Conservation (phyloP, 179 eudicot species). For the Pouteria campechiana region DNA sequence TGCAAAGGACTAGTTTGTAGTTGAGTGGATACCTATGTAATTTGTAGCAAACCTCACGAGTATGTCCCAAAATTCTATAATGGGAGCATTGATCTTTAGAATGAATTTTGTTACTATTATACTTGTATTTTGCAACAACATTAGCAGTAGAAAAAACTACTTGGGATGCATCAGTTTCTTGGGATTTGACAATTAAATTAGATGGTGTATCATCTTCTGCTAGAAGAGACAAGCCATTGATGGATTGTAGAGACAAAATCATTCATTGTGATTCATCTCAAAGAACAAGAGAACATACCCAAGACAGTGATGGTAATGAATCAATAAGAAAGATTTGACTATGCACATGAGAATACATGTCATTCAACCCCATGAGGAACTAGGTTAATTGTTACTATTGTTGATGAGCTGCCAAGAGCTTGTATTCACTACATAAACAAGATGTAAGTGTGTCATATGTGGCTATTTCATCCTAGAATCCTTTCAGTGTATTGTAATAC, state of each 20-base stretch:
- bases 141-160: background rate
- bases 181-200: background rate
- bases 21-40: background rate
- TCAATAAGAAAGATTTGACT: background rate
- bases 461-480: background rate
- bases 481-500: no score
- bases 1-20: background rate
- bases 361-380: background rate
- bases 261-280: background rate
- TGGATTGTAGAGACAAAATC: no score
- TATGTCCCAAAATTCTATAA: background rate
- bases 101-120: background rate
- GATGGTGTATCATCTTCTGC: no score
- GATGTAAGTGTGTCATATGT: background rate
- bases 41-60: background rate
- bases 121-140: background rate
- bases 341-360: background rate
- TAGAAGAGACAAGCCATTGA: no score
- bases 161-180: background rate
- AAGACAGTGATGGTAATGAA: background rate
- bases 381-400: background rate
- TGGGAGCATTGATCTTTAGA: background rate
- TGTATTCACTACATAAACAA: background rate
- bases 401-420: background rate
- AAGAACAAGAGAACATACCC: background rate